Evolutionary conservation across 495 filamentous ascomycete species (phyloP), one percentile per base, ranked within the genome.

Genomic region (Penicillium malachiteum): DNA sequence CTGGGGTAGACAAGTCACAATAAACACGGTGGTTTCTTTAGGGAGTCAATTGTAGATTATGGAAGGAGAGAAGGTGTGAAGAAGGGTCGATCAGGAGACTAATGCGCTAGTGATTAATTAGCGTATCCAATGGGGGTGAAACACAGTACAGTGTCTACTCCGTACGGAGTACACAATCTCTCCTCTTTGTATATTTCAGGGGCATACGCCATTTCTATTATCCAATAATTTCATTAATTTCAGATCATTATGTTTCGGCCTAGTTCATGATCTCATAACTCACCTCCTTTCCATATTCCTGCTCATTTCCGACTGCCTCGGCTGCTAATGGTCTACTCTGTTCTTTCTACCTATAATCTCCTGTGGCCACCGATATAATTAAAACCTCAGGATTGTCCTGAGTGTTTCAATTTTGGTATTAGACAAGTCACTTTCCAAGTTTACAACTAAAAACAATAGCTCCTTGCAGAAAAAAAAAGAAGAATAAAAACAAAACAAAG

Each of bases 41-140:
- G 53, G 45, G 21, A 50, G 31, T 31, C 21, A 32, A 49, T 53
- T 16, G 53, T 50, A 57, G 21, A 21, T 16, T 42, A 40, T 37
- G 44, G 50, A 62, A 65, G 45, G 55, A 50, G 46, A 54, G 46
- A 46, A 56, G 46, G 41, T n/a, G 56, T 63, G 59, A 57, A 59
- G 38, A 67, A 59, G 55, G 62, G 49, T 48, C 48, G 52, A 58
- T 62, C 58, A 54, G 55, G 58, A 60, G 55, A 39, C 35, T 53
- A 55, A 57, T 50, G 39, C 65, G 53, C 63, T 68, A 68, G 65
- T 63, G 44, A 52, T 14, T 43, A 52, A 47, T 60, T 64, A 64
- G 60, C 60, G 59, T 37, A 54, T 53, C 50, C 55, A 60, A 62
- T 63, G 55, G 65, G 56, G 57, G 57, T 52, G 52, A 65, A 48